These are phyloP conservation scores for Cystobasidiopsis lactophilus DNA, from an alignment of 768 basidiomycete genomes.

Conservation along the genomic window DNA sequence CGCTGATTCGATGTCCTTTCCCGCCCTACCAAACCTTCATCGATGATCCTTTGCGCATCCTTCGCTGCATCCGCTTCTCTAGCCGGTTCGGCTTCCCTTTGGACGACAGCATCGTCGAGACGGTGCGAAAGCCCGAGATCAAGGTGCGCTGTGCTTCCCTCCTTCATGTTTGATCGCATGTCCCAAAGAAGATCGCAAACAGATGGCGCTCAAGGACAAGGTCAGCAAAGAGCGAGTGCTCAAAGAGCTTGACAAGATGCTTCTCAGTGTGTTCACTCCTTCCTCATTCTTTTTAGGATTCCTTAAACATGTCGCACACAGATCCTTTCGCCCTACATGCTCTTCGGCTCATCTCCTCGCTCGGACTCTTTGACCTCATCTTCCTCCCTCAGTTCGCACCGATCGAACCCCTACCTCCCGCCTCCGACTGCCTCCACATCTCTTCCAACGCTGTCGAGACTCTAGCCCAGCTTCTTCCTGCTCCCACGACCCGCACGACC, in stretches of 20 bases:
- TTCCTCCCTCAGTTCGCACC: constrained; percentile 17
- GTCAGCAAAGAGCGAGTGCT: constrained; percentile 80
- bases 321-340: constrained; percentile 53
- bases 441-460: not conserved
- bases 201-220: constrained; percentile 50
- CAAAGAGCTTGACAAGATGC: constrained; percentile 82
- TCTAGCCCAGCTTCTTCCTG: not conserved
- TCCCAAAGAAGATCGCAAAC: not conserved
- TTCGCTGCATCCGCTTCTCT: constrained; percentile 76
- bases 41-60: constrained; percentile 82
- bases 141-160: constrained; percentile 35
- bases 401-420: constrained; percentile 8
- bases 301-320: constrained; percentile 21
- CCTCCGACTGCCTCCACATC: not conserved
- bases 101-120: constrained; percentile 41
- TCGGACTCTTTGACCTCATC: constrained; percentile 40
- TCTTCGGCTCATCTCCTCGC: constrained; percentile 47
- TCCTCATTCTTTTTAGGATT: not conserved
- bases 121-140: constrained; percentile 25
- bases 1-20: constrained; percentile 58
- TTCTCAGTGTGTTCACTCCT: constrained; percentile 39
- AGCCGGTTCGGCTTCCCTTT: constrained; percentile 57
- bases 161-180: not conserved
- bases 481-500: not conserved
- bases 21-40: constrained; percentile 67